Base-by-base conservation (phyloP, 2,329 filamentous ascomycete species). In the Colletotrichum higginsianum region DNA sequence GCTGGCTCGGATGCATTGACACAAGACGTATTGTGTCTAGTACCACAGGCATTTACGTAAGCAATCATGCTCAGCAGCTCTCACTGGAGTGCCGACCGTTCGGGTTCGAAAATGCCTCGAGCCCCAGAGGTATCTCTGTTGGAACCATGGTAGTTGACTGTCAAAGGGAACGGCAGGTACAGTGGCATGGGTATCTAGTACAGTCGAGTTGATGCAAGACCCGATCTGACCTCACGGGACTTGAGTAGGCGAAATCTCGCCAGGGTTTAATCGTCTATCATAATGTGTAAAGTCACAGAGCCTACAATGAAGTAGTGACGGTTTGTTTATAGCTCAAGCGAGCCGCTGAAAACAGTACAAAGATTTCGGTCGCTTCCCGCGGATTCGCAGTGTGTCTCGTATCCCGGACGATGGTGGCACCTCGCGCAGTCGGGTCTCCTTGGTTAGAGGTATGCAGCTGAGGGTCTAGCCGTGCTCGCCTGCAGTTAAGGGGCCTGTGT, bases 401-500 rank as follows among this genome's bases (percentile, higher is more conserved):
- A 60, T 66, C 15, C 16, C 38, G 23, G 49, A 38, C 23, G n/a
- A 44, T 23, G 40, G 49, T 62, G n/a, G 16, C 18, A 38, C 13
- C 18, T 11, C 35, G 4, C 11, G 26, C 26, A 47, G 49, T 21
- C 23, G 40, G 42, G 30, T 55, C 26, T 26, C 49, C 26, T 11
- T 50, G n/a, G 26, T 52, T 44, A 23, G 26, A 38, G 35, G 53
- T 40, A 26, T 69, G 53, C 58, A 57, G 40, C 35, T 13, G 52
- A 55, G 58, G 52, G 52, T 44, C 53, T 40, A 63, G 21, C 47
- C 46, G 49, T 42, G n/a, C 65, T 64, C 69, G 57, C 65, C 69
- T 71, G 65, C 47, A 68, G 69, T 23, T 68, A 53, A 55, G 57
- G 62, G 68, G 65, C 55, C 68, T 63, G 53, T 53, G 58, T 61